A percentile compares a stretch with the other conserved stretches of the same genome.
These are phyloP conservation scores for Infundibulicybe gibba DNA, from an alignment of 768 basidiomycete genomes.

Conservation along the genomic window DNA sequence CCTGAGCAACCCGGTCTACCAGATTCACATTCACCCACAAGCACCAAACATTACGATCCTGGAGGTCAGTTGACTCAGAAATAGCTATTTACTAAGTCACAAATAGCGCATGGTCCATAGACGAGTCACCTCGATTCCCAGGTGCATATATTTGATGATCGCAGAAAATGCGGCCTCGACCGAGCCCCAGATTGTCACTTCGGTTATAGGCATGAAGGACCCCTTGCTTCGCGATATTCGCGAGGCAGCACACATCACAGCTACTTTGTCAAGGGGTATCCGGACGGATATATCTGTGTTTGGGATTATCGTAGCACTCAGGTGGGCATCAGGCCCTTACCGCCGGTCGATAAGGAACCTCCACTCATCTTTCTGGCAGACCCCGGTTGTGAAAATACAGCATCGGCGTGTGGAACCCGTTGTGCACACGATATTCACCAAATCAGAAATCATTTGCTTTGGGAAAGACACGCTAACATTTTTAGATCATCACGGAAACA, in stretches of 20 bases:
- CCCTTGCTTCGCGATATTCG: slow-evolving; percentile 20
- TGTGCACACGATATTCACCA: slow-evolving; percentile 35
- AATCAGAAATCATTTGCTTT: slow-evolving; percentile 37
- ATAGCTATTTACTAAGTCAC: neutral
- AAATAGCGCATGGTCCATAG: slow-evolving; percentile 20
- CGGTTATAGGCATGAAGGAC: slow-evolving; percentile 28
- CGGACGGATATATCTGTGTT: slow-evolving; percentile 37
- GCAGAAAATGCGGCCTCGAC: slow-evolving; percentile 32
- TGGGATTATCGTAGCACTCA: slow-evolving; percentile 50
- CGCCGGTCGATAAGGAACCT: slow-evolving; percentile 4
- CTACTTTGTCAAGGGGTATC: slow-evolving; percentile 43
- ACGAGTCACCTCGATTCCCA: slow-evolving; percentile 47
- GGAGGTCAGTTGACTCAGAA: slow-evolving; percentile 35
- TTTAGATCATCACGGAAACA: slow-evolving; percentile 10
- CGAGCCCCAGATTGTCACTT: slow-evolving; percentile 39
- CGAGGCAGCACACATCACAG: slow-evolving; percentile 36
- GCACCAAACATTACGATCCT: slow-evolving; percentile 37
- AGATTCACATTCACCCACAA: slow-evolving; percentile 45
- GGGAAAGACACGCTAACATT: slow-evolving; percentile 35
- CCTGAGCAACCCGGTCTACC: slow-evolving; percentile 35
- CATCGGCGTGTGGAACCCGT: slow-evolving; percentile 28
- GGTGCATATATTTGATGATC: slow-evolving; percentile 44
- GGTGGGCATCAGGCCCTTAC: slow-evolving; percentile 22
- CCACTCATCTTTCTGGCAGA: slow-evolving; percentile 18
- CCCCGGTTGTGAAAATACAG: slow-evolving; percentile 27